Percentiles rank a stretch among this genome's conserved stretches.
These are phyloP conservation scores for Fragilariopsis cylindrus DNA, from an alignment of 108 stramenopile genomes.

Conservation along the genomic window DNA sequence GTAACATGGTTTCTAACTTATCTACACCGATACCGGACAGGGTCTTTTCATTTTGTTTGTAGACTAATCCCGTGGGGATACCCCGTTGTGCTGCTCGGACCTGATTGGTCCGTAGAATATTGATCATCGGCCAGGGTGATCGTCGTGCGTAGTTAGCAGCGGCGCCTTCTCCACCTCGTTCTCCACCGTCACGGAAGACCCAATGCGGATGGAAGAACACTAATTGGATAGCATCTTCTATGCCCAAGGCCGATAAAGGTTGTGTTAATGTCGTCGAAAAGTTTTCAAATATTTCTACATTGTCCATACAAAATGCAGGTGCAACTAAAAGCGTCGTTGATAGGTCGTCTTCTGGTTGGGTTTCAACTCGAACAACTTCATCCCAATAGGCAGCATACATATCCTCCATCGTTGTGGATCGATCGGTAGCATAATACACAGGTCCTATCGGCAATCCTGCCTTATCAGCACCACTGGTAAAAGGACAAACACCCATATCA, in stretches of 20 bases:
- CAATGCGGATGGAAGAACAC: slow-evolving; percentile 98
- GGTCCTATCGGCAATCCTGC: slow-evolving; percentile 91
- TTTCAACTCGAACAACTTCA: slow-evolving; percentile 82
- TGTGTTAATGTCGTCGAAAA: slow-evolving; percentile 89
- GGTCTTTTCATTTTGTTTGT: slow-evolving; percentile 95
- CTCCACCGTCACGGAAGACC: slow-evolving; percentile 92
- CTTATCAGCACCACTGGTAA: slow-evolving; percentile 72
- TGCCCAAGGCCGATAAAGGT: slow-evolving; percentile 72
- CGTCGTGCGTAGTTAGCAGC: slow-evolving; percentile 95
- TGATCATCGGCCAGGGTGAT: slow-evolving; percentile 97
- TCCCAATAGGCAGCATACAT: slow-evolving; percentile 91
- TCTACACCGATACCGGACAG: slow-evolving; percentile 70
- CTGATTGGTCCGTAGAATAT: slow-evolving; percentile 92
- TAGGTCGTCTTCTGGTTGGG: slow-evolving; percentile 61
- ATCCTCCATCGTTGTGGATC: slow-evolving; percentile 75
- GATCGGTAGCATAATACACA: slow-evolving; percentile 83
- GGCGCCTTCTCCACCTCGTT: slow-evolving; percentile 66
- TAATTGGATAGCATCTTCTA: slow-evolving; percentile 87
- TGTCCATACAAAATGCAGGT: slow-evolving; percentile 86
- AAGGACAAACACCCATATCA: slow-evolving; percentile 95
- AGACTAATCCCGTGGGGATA: slow-evolving; percentile 95
- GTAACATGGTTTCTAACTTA: slow-evolving; percentile 87
- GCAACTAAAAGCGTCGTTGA: slow-evolving; percentile 87
- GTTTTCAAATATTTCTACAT: slow-evolving; percentile 90
- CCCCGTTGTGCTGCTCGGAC: slow-evolving; percentile 92